Evolutionary conservation across 176 grass and related monocot genomes (phyloP).

Genomic region (Echinochloa phyllopogon): DNA sequence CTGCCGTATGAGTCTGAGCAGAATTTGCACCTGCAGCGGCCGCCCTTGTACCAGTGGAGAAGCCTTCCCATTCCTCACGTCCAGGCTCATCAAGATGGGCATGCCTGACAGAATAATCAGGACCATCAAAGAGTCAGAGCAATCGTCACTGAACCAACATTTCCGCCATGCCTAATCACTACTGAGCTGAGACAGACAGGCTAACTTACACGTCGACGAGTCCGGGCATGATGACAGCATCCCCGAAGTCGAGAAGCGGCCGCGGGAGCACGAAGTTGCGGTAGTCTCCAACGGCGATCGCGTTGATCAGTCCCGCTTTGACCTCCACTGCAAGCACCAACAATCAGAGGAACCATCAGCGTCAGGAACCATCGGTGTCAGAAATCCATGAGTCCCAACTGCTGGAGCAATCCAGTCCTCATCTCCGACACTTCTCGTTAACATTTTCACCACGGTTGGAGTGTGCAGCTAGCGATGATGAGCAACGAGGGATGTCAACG

Average conservation of each 20-base stretch:
- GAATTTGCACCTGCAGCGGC: constrained; percentile 69
- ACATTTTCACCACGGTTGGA: background rate
- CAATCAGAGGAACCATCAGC: constrained; percentile 1
- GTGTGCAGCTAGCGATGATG: background rate
- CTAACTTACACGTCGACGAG: constrained; percentile 84
- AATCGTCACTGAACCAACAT: background rate
- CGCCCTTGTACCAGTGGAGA: constrained; percentile 90
- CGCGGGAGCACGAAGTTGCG: constrained; percentile 38
- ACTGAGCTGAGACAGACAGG: background rate
- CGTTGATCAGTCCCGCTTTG: constrained; percentile 70
- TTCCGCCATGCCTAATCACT: background rate
- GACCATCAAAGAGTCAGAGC: constrained; percentile 20
- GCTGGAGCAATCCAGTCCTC: background rate
- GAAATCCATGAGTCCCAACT: background rate
- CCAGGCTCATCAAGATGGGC: constrained; percentile 94
- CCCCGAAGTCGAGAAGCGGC: constrained; percentile 73
- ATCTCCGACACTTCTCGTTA: background rate
- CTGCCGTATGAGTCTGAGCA: background rate
- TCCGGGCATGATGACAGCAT: constrained; percentile 93
- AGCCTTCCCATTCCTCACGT: constrained; percentile 90
- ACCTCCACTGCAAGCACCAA: constrained; percentile 75
- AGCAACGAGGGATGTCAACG: background rate
- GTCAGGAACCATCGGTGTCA: background rate
- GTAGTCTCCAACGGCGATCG: constrained; percentile 67
- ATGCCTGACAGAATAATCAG: constrained; percentile 55